These are phyloP conservation scores for Colletotrichum sublineola DNA, from an alignment of 2,329 filamentous ascomycete genomes.

Conservation along the genomic window DNA sequence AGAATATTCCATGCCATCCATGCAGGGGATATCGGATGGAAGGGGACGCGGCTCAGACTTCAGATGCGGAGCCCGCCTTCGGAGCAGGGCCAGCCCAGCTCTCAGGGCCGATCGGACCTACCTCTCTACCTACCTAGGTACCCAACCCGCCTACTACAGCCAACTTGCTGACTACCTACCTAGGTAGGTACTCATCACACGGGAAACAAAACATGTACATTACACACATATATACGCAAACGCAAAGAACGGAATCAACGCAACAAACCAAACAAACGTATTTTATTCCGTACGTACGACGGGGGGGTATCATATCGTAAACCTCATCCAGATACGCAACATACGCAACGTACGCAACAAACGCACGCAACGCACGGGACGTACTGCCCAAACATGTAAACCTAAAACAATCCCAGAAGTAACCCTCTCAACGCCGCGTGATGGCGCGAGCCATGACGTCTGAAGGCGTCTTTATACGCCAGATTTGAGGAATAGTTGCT, in stretches of 20 bases:
- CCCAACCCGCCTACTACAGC: too few relatives aligned
- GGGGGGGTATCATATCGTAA: constrained; percentile 42
- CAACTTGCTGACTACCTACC: constrained; percentile 7
- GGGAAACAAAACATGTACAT: constrained; percentile 23
- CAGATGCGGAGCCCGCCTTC: neutral
- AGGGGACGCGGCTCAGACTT: neutral
- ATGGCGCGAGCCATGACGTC: constrained; percentile 38
- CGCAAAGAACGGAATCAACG: constrained; percentile 42
- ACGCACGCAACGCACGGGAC: constrained; percentile 37
- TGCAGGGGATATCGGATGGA: constrained; percentile 3
- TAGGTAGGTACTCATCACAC: constrained; percentile 18
- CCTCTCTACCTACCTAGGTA: neutral
- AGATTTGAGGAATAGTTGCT: constrained; percentile 40
- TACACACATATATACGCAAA: constrained; percentile 42
- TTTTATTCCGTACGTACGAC: constrained; percentile 38
- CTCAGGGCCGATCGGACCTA: neutral
- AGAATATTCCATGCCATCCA: constrained; percentile 39
- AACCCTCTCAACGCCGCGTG: constrained; percentile 25
- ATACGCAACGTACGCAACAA: constrained; percentile 34
- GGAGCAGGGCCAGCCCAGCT: constrained; percentile 29
- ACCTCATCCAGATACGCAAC: constrained; percentile 32
- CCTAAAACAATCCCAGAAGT: constrained; percentile 16
- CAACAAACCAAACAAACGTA: constrained; percentile 45
- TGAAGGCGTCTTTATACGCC: constrained; percentile 33
- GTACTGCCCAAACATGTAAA: constrained; percentile 35